phyloP scores from a whole-genome alignment of 2,329 filamentous ascomycete genomes.

The Fusarium sp. region DNA sequence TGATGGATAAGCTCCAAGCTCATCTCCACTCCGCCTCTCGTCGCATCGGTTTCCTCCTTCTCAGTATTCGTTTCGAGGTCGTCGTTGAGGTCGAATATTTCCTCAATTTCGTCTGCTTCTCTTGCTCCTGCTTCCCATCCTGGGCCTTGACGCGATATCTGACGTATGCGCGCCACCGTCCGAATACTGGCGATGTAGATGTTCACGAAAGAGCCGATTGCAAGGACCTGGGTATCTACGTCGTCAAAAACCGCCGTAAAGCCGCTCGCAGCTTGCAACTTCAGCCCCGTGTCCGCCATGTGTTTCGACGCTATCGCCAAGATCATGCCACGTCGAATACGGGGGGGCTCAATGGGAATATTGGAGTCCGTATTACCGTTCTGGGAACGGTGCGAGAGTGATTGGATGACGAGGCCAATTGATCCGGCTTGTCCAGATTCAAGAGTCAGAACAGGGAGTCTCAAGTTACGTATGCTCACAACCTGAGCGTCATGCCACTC shows the following conservation, averaged over 20 bases:
- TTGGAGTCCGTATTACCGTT: conserved; percentile 4
- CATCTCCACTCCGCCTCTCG: conserved; percentile 60
- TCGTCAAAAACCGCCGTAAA: conserved; percentile 78
- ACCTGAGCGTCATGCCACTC: conserved; percentile 86
- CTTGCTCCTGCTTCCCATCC: conserved; percentile 41
- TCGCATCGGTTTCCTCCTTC: conserved; percentile 32
- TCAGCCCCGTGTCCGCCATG: conserved; percentile 65
- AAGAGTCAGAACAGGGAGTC: conserved; percentile 81
- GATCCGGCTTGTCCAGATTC: conserved; percentile 88
- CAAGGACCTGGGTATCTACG: conserved; percentile 69
- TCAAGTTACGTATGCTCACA: conserved; percentile 87
- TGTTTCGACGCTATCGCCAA: conserved; percentile 71
- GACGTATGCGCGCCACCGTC: conserved; percentile 79
- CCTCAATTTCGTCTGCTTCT: conserved; percentile 57
- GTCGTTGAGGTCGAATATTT: conserved; percentile 68
- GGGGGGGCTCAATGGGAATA: conserved; percentile 46
- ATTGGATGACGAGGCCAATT: conserved; percentile 77
- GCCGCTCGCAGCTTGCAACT: conserved; percentile 73
- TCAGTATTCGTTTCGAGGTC: conserved; percentile 52
- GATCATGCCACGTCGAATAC: conserved; percentile 84
- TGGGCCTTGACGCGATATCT: conserved; percentile 53
- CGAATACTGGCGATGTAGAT: conserved; percentile 90
- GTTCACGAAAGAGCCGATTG: conserved; percentile 76
- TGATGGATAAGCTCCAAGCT: conserved; percentile 75
- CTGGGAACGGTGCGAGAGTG: conserved; percentile 24